Percentiles rank a stretch among this genome's conserved stretches.
Conservation (phyloP, 768 basidiomycete genomes). For the Kwoniella sp. region DNA sequence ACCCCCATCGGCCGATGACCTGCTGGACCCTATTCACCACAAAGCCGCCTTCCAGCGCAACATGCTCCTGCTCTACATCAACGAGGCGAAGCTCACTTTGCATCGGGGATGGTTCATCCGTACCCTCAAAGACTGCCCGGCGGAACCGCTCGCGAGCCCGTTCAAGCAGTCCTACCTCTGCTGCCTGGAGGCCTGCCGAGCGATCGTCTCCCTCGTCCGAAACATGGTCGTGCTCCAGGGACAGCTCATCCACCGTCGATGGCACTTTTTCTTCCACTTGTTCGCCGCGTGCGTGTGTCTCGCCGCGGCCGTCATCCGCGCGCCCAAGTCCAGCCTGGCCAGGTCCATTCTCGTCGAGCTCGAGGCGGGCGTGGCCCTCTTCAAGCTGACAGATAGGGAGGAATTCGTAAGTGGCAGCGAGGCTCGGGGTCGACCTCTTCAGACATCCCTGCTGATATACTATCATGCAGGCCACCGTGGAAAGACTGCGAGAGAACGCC, state of each 20-base stretch:
- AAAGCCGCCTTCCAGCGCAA: slow-evolving; percentile 14
- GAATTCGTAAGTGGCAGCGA: slow-evolving; percentile 10
- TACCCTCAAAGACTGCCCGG: slow-evolving; percentile 11
- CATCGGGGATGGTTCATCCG: slow-evolving; percentile 17
- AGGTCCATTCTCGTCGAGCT: slow-evolving; percentile 5
- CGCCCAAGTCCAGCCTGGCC: slow-evolving; percentile 2
- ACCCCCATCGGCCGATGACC: slow-evolving; percentile 12
- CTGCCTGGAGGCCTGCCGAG: slow-evolving; percentile 12
- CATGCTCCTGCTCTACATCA: slow-evolving; percentile 19
- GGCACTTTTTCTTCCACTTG: slow-evolving; percentile 16
- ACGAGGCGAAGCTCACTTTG: slow-evolving; percentile 17
- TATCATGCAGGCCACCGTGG: slow-evolving; percentile 1
- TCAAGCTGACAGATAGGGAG: slow-evolving; percentile 11
- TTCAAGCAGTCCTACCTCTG: slow-evolving; percentile 7
- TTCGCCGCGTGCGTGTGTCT: slow-evolving; percentile 15
- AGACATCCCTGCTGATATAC: background rate
- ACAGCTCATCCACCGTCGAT: slow-evolving; percentile 11
- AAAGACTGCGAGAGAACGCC: slow-evolving; percentile 4
- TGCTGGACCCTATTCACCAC: slow-evolving; percentile 5
- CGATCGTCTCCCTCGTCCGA: slow-evolving; percentile 6
- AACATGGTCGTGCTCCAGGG: slow-evolving; percentile 13
- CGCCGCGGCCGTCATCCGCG: slow-evolving; percentile 10
- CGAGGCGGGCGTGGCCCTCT: slow-evolving; percentile 7
- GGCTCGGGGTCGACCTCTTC: too few relatives aligned
- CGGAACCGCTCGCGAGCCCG: slow-evolving; percentile 8